Conservation (phyloP, 164 flowering plant species). For the Berberis vulgaris region DNA sequence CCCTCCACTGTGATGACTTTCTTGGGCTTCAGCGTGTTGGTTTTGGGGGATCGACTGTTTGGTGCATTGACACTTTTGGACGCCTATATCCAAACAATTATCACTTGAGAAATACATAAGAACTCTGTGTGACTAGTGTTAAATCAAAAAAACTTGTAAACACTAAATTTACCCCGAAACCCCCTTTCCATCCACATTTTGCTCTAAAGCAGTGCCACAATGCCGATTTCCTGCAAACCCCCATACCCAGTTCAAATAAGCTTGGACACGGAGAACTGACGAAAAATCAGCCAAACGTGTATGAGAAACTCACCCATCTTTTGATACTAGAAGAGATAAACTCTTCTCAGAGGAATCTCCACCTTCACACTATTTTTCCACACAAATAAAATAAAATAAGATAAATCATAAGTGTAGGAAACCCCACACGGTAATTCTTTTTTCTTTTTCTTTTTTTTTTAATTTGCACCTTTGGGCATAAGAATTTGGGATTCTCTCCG, state of each 20-base stretch:
- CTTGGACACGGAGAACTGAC: not conserved
- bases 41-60: constrained; percentile 12
- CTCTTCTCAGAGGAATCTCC: constrained; percentile 50
- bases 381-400: not conserved
- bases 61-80: constrained; percentile 24
- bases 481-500: too few relatives aligned
- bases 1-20: constrained; percentile 41
- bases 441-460: too few relatives aligned
- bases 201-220: constrained; percentile 58
- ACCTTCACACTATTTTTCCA: constrained; percentile 50
- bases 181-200: constrained; percentile 71
- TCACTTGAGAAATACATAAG: not conserved
- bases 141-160: not conserved
- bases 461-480: too few relatives aligned
- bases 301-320: constrained; percentile 38
- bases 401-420: too few relatives aligned
- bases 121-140: constrained; percentile 3
- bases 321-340: constrained; percentile 42
- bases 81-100: constrained; percentile 32
- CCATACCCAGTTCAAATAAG: not conserved
- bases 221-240: constrained; percentile 32
- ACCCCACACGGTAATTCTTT: too few relatives aligned
- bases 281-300: not conserved
- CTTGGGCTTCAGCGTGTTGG: constrained; percentile 12
- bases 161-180: constrained; percentile 23